These are phyloP conservation scores for Mallotus nudiflorus DNA, from an alignment of 345 rosid genomes.

Conservation along the genomic window DNA sequence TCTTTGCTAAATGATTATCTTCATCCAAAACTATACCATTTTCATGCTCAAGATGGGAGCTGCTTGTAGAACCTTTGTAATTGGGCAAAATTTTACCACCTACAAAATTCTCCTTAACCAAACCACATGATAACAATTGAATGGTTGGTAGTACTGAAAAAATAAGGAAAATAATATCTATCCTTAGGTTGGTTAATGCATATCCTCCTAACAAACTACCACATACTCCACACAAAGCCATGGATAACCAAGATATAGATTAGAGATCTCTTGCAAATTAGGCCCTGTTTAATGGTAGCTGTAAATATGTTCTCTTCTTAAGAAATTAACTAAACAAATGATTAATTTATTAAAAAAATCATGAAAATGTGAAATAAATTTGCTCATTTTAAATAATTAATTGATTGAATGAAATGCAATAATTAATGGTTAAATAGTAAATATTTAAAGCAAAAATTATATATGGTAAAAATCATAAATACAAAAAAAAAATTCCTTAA, in stretches of 20 bases:
- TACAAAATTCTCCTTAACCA: slow-evolving; percentile 58
- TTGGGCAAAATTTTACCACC: slow-evolving; percentile 34
- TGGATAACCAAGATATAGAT: slow-evolving; percentile 84
- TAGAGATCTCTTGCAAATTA: slow-evolving; percentile 95
- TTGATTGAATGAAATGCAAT: too few species aligned
- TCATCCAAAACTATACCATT: slow-evolving; percentile 31
- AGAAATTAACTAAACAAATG: slow-evolving; percentile 7
- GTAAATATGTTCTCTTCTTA: slow-evolving; percentile 5
- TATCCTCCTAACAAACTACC: slow-evolving; percentile 92
- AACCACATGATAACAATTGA: slow-evolving; percentile 75
- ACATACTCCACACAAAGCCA: slow-evolving; percentile 91
- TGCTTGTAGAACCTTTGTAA: slow-evolving; percentile 23
- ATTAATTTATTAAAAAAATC: not conserved
- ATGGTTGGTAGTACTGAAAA: slow-evolving; percentile 67
- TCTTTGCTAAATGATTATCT: slow-evolving; percentile 38
- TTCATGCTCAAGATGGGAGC: slow-evolving; percentile 43
- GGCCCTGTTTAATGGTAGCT: slow-evolving; percentile 50
- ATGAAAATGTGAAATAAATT: not conserved
- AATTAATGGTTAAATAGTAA: too few species aligned
- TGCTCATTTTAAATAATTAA: too few species aligned
- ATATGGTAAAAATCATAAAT: too few species aligned
- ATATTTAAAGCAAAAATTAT: too few species aligned
- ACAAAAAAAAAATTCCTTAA: too few species aligned
- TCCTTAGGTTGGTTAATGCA: slow-evolving; percentile 66
- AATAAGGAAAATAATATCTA: slow-evolving; percentile 72